Evolutionary conservation across 805 yeast genomes (phyloP).

Genomic region (Ogataea henricii): DNA sequence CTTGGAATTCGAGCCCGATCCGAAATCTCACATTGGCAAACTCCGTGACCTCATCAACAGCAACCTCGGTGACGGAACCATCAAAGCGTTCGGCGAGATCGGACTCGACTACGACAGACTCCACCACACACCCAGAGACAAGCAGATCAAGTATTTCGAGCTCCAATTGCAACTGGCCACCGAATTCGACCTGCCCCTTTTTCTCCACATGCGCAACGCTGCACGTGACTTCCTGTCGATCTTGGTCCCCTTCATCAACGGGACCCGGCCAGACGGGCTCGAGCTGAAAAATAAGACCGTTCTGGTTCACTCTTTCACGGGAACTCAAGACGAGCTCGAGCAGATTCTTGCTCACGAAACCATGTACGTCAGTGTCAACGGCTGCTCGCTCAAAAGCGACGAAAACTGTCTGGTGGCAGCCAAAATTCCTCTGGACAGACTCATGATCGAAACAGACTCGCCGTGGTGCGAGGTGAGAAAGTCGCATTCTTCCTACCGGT

Average conservation of each 20-base stretch:
- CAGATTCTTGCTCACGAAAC: conserved; percentile 51
- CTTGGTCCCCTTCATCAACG: conserved; percentile 59
- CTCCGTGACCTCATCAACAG: conserved; percentile 50
- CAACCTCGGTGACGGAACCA: conserved; percentile 52
- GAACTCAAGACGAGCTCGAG: conserved; percentile 63
- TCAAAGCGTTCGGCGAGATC: conserved; percentile 90
- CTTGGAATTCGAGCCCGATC: conserved; percentile 44
- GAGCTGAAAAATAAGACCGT: conserved; percentile 49
- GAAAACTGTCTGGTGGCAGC: conserved; percentile 70
- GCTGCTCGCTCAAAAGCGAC: conserved; percentile 83
- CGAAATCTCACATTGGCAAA: conserved; percentile 45
- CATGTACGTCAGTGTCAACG: conserved; percentile 84
- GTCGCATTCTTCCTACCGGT: conserved; percentile 72
- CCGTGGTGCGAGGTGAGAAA: conserved; percentile 97
- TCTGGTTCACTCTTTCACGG: conserved; percentile 97
- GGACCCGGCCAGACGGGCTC: conserved; percentile 36
- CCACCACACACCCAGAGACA: conserved; percentile 66
- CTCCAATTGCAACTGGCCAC: conserved; percentile 70
- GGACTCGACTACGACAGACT: conserved; percentile 94
- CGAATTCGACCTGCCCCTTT: conserved; percentile 69
- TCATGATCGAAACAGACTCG: conserved; percentile 92
- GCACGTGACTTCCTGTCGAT: conserved; percentile 74
- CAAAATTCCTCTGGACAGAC: conserved; percentile 64
- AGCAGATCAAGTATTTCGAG: conserved; percentile 68
- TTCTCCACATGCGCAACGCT: conserved; percentile 87